Evolutionary conservation across 1,284 basidiomycete species (phyloP).

Genomic region (Entoloma clypeatum): DNA sequence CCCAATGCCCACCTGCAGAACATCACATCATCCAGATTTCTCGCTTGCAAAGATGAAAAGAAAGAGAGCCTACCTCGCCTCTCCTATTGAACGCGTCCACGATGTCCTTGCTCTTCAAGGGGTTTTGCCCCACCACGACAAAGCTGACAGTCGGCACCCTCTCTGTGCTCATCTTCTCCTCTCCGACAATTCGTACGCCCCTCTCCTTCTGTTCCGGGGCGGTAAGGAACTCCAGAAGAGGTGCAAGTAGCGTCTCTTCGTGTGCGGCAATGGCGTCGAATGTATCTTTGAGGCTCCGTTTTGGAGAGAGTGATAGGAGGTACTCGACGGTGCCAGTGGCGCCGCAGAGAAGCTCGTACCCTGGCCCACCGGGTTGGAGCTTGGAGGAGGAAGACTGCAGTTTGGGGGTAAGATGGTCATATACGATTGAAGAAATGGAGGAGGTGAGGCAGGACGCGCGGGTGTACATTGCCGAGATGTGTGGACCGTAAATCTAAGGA

Average conservation of each 20-base stretch:
- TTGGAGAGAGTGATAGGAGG: constrained; percentile 54
- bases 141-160: constrained; percentile 76
- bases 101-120: constrained; percentile 56
- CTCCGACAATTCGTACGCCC: constrained; percentile 67
- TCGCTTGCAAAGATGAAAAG: neutral
- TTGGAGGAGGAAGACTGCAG: no score
- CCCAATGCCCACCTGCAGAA: constrained; percentile 63
- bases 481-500: constrained; percentile 68
- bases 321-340: constrained; percentile 62
- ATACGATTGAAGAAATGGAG: constrained; percentile 69
- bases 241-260: constrained; percentile 39
- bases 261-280: constrained; percentile 45
- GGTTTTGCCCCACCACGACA: constrained; percentile 53
- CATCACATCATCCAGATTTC: neutral
- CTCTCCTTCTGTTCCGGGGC: constrained; percentile 39
- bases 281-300: constrained; percentile 41
- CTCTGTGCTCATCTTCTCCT: constrained; percentile 37
- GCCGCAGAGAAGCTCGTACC: constrained; percentile 67
- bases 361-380: constrained; percentile 67
- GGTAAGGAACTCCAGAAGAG: constrained; percentile 34
- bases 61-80: constrained; percentile 47
- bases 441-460: constrained; percentile 52
- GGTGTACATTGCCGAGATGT: constrained; percentile 65
- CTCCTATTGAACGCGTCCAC: constrained; percentile 61
- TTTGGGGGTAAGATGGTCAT: constrained; percentile 42